A percentile compares a stretch with the other conserved stretches of the same genome.
Evolutionary conservation across 2,329 filamentous ascomycete species (phyloP).

Genomic region (Cryphonectria naterciae): DNA sequence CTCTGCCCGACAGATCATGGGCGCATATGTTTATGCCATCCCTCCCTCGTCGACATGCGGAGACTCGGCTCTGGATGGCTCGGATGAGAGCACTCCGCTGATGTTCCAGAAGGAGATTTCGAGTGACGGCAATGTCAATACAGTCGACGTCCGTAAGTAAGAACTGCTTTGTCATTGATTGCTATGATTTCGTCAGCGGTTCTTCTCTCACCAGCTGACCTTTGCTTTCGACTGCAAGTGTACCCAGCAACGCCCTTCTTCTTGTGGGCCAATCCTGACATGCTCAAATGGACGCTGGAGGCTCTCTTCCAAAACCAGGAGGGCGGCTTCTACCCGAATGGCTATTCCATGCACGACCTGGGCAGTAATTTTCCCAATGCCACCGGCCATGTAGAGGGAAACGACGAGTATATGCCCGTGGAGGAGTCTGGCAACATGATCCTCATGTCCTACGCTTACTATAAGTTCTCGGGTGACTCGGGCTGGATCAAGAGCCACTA

Average conservation of each 20-base stretch:
- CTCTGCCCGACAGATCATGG: constrained; percentile 77
- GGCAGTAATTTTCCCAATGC: constrained; percentile 73
- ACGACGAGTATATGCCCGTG: constrained; percentile 74
- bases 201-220: background rate
- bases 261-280: constrained; percentile 78
- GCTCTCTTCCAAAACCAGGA: constrained; percentile 79
- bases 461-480: constrained; percentile 21
- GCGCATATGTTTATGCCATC: constrained; percentile 74
- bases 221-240: constrained; percentile 40
- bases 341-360: constrained; percentile 77
- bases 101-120: constrained; percentile 85
- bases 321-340: constrained; percentile 80
- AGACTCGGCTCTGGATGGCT: constrained; percentile 2
- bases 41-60: constrained; percentile 51
- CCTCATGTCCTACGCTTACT: constrained; percentile 57
- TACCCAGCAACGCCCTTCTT: constrained; percentile 86
- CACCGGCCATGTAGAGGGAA: constrained; percentile 69
- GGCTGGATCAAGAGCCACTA: constrained; percentile 56
- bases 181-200: no score
- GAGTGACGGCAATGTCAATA: constrained; percentile 81
- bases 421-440: constrained; percentile 77
- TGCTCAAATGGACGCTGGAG: constrained; percentile 77
- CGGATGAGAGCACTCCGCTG: constrained; percentile 58
- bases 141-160: constrained; percentile 70
- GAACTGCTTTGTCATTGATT: background rate